Conservation (phyloP, 176 grass and related monocot species). For the Raddia distichophylla region DNA sequence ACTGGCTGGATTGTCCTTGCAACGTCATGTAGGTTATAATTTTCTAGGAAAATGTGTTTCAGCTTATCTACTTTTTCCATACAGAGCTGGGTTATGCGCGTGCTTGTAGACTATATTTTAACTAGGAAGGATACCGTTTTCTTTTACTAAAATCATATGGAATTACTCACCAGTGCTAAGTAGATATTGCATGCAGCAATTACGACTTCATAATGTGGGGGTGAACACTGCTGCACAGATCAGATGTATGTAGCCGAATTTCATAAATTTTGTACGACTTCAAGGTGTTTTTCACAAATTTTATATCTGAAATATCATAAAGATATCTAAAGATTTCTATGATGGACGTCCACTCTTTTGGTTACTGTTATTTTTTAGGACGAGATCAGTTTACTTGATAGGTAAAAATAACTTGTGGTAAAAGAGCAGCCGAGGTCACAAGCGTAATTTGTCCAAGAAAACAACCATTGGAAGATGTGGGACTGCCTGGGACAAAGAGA, state of each 20-base stretch:
- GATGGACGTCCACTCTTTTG: not conserved
- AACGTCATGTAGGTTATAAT: not conserved
- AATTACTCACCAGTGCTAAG: not conserved
- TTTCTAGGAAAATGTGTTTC: not conserved
- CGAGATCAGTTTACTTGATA: not conserved
- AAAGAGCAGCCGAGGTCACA: slow-evolving; percentile 8
- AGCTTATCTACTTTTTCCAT: not conserved
- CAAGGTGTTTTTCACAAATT: not conserved
- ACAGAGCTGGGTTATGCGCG: not conserved
- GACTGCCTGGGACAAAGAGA: slow-evolving; percentile 58
- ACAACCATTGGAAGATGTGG: slow-evolving; percentile 31
- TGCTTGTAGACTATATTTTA: not conserved
- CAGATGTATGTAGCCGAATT: not conserved
- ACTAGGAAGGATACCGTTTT: not conserved
- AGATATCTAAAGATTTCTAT: not conserved
- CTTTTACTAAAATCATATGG: not conserved
- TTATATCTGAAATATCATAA: not conserved
- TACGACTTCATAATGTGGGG: not conserved
- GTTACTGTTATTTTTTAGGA: not conserved
- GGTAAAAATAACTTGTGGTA: not conserved
- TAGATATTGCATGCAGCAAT: not conserved
- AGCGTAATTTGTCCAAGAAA: slow-evolving; percentile 14
- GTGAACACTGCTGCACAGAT: not conserved
- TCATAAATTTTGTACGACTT: too few species aligned
- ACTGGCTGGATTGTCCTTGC: not conserved